Conservation (phyloP, 106 monocot genomes). For the Dendrobium nobile region DNA sequence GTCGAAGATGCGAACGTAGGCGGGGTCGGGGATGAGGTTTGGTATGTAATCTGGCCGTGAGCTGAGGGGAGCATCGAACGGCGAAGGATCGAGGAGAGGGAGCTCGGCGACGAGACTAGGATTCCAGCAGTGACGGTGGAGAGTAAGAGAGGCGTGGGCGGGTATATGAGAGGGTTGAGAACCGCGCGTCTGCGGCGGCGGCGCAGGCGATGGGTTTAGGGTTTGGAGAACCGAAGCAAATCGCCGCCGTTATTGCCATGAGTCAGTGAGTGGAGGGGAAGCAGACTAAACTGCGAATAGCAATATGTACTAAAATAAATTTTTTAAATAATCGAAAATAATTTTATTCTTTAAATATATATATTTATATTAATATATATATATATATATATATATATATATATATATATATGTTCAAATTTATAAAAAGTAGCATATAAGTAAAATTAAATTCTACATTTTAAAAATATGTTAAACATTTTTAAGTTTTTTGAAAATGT, state of each 20-base stretch:
- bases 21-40: conserved; percentile 60
- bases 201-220: conserved; percentile 9
- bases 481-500: too few species aligned
- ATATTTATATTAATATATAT: too few species aligned
- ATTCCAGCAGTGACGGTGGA: not conserved
- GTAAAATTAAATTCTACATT: too few species aligned
- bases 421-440: too few species aligned
- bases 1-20: conserved; percentile 83
- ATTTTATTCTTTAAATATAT: too few species aligned
- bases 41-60: conserved; percentile 69
- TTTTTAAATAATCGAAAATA: too few species aligned
- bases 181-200: not conserved
- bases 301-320: too few species aligned
- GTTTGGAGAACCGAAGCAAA: conserved; percentile 5
- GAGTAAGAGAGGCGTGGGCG: conserved; percentile 3
- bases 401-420: too few species aligned
- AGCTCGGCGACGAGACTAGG: not conserved
- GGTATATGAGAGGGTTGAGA: not conserved
- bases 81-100: not conserved
- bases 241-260: not conserved
- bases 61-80: conserved; percentile 19
- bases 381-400: too few species aligned
- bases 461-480: too few species aligned
- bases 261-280: not conserved
- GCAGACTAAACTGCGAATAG: not conserved